Percentiles rank a stretch among this genome's conserved stretches.
Conservation (phyloP, 306 rosid genomes). For the Prunus kanzakura region DNA sequence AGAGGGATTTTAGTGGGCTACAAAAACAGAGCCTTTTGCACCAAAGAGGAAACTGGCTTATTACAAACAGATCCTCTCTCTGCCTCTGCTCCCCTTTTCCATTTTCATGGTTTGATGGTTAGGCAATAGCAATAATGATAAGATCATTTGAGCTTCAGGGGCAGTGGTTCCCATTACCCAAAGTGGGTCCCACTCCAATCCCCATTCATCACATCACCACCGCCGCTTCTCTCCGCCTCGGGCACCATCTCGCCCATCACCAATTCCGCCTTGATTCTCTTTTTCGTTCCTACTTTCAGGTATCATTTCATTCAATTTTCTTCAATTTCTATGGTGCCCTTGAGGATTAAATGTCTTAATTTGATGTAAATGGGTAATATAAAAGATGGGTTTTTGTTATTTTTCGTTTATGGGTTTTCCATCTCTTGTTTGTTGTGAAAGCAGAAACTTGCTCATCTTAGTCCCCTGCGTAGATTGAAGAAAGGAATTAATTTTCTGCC, state of each 20-base stretch:
- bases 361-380: not conserved
- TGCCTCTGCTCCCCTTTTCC: too few species aligned
- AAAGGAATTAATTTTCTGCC: slow-evolving; percentile 26
- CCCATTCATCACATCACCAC: slow-evolving; percentile 43
- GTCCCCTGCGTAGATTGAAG: slow-evolving; percentile 33
- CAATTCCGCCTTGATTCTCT: slow-evolving; percentile 36
- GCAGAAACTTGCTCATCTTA: slow-evolving; percentile 43
- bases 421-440: slow-evolving; percentile 7
- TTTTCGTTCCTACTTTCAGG: slow-evolving; percentile 60
- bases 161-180: slow-evolving; percentile 12
- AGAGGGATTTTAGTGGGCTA: too few species aligned
- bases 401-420: not conserved
- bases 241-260: slow-evolving; percentile 44
- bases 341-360: not conserved
- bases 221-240: slow-evolving; percentile 57
- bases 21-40: too few species aligned
- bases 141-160: slow-evolving; percentile 6
- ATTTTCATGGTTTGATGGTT: not conserved
- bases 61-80: too few species aligned
- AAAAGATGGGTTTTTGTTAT: slow-evolving; percentile 3
- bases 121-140: not conserved
- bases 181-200: slow-evolving; percentile 26
- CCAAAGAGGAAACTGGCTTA: too few species aligned
- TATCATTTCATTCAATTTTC: slow-evolving; percentile 1
- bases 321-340: too few species aligned